A percentile compares a stretch with the other conserved stretches of the same genome.
These are phyloP conservation scores for Phytopythium cucurbitacearum DNA, from an alignment of 352 stramenopile species.

Conservation along the genomic window DNA sequence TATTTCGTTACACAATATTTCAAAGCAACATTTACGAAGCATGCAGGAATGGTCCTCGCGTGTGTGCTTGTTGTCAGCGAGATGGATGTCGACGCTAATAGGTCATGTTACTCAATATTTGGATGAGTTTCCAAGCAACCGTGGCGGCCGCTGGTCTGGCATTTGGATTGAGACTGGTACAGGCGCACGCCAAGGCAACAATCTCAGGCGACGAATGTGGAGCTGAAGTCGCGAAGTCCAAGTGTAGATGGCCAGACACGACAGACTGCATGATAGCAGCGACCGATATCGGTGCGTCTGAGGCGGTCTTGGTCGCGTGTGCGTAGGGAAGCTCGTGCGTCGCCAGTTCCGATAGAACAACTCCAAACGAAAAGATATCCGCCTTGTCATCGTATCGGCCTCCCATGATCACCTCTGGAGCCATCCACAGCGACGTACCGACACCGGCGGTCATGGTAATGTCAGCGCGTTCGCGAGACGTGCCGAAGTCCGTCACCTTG, in stretches of 20 bases:
- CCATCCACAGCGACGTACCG: conserved; percentile 38
- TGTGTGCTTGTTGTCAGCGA: background rate
- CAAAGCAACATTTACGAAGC: too few relatives aligned
- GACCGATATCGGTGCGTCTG: conserved; percentile 20
- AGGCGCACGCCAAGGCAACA: conserved; percentile 34
- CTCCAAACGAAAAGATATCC: conserved; percentile 45
- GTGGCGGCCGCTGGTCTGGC: conserved; percentile 46
- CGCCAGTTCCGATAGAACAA: conserved; percentile 24
- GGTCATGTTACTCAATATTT: background rate
- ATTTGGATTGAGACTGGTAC: conserved; percentile 41
- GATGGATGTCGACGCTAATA: conserved; percentile 30
- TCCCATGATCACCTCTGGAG: conserved; percentile 39
- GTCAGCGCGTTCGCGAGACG: conserved; percentile 32
- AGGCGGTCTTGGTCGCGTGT: conserved; percentile 17
- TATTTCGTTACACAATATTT: too few relatives aligned
- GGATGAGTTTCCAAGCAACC: conserved; percentile 54
- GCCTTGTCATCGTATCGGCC: conserved; percentile 38
- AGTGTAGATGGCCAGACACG: conserved; percentile 30
- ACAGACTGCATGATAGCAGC: conserved; percentile 46
- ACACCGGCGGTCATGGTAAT: conserved; percentile 42
- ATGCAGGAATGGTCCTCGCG: too few relatives aligned
- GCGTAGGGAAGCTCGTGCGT: conserved; percentile 32
- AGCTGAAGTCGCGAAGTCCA: conserved; percentile 33
- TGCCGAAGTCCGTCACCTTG: conserved; percentile 43
- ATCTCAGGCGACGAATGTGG: conserved; percentile 18